Percentiles rank a stretch among this genome's conserved stretches.
Conservation (phyloP, 305 asterid species). For the Plantago coronopus region DNA sequence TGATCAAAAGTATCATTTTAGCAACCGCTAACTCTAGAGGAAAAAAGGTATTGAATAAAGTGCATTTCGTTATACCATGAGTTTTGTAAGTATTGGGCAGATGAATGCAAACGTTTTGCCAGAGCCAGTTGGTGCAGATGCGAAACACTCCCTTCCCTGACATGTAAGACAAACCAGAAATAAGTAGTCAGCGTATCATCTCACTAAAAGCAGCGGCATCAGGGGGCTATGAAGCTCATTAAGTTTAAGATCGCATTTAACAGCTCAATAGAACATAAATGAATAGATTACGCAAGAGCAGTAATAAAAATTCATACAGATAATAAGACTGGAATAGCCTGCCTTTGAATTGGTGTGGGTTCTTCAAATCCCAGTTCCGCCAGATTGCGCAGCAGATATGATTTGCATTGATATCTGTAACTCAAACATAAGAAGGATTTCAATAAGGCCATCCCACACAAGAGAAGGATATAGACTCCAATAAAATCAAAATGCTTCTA, state of each 20-base stretch:
- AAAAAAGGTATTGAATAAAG: neutral
- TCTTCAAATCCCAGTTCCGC: conserved; percentile 69
- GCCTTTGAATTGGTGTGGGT: conserved; percentile 96
- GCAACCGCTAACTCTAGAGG: conserved; percentile 17
- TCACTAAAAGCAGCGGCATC: neutral
- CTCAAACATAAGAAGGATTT: conserved; percentile 11
- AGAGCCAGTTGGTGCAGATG: conserved; percentile 93
- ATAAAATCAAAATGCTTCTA: neutral
- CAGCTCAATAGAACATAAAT: neutral
- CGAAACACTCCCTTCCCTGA: conserved; percentile 94
- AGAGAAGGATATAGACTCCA: neutral
- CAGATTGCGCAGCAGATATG: conserved; percentile 61
- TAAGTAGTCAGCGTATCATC: too few species aligned
- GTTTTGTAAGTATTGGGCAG: conserved; percentile 80
- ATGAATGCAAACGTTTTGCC: conserved; percentile 87
- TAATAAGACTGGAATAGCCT: conserved; percentile 85
- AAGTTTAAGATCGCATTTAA: conserved; percentile 10
- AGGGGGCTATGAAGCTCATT: neutral
- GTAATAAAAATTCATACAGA: conserved; percentile 67
- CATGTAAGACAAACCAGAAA: conserved; percentile 12
- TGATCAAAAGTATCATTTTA: conserved; percentile 30
- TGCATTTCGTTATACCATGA: conserved; percentile 43
- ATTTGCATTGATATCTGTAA: conserved; percentile 60
- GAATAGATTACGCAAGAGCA: conserved; percentile 13
- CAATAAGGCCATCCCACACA: neutral